Percentiles rank a stretch among this genome's conserved stretches.
These are phyloP conservation scores for Eucalyptus curtisii DNA, from an alignment of 345 rosid genomes.

Conservation along the genomic window DNA sequence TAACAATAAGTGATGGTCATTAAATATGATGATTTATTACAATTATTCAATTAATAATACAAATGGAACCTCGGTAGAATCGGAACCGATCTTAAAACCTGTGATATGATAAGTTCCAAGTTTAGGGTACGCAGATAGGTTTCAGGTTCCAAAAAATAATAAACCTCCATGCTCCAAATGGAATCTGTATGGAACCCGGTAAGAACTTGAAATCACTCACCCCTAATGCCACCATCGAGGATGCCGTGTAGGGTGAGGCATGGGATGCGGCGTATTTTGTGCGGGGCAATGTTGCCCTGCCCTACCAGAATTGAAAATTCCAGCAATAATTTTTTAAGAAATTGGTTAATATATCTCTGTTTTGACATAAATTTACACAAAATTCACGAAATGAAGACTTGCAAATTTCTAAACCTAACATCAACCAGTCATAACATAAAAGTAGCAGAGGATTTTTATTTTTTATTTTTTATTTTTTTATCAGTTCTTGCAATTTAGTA, in stretches of 20 bases:
- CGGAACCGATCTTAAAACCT: fast-evolving
- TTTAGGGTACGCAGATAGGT: too few species aligned
- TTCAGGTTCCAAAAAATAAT: too few species aligned
- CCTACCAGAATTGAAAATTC: background rate
- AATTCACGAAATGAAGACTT: background rate
- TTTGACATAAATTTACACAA: background rate
- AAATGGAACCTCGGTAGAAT: too few species aligned
- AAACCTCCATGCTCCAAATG: too few species aligned
- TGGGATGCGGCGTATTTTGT: background rate
- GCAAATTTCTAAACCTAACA: background rate
- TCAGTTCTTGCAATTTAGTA: background rate
- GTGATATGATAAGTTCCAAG: too few species aligned
- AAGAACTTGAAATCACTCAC: too few species aligned
- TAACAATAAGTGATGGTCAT: too few species aligned
- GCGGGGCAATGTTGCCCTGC: background rate
- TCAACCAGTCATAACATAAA: background rate
- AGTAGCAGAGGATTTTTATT: background rate
- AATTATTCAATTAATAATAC: too few species aligned
- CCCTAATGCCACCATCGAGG: background rate
- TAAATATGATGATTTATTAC: too few species aligned
- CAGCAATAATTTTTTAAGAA: background rate
- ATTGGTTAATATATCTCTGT: background rate
- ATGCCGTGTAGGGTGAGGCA: background rate
- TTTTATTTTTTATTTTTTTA: too few species aligned
- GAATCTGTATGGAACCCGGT: fast-evolving